Conservation (phyloP, 345 rosid genomes). For the Dipteronia dyeriana region DNA sequence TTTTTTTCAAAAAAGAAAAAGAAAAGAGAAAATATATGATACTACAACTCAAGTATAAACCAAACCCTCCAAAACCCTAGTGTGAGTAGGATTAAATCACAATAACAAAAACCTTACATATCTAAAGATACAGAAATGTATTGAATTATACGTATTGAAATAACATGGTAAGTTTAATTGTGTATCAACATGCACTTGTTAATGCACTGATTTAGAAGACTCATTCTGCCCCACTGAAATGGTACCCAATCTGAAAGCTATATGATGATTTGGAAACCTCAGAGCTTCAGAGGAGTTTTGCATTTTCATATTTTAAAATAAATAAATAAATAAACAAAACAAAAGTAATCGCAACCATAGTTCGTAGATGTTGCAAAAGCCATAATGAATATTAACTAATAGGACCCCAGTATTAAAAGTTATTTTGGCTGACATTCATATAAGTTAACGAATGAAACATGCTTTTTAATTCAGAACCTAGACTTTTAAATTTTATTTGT, state of each 20-base stretch:
- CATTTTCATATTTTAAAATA: neutral
- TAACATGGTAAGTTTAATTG: neutral
- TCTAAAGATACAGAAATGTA: neutral
- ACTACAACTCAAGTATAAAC: neutral
- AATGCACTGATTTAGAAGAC: neutral
- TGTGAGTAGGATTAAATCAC: neutral
- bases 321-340: neutral
- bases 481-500: too few relatives aligned
- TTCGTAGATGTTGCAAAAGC: neutral
- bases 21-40: neutral
- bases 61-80: neutral
- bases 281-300: neutral
- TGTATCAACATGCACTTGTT: neutral
- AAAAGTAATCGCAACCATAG: neutral
- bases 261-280: neutral
- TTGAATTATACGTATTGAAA: neutral
- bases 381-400: neutral
- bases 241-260: neutral
- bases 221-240: neutral
- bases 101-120: neutral
- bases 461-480: too few relatives aligned
- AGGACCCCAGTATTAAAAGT: too few relatives aligned
- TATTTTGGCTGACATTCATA: too few relatives aligned
- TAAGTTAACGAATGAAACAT: too few relatives aligned
- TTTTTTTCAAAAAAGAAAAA: neutral